Conservation (phyloP, 2,329 filamentous ascomycete genomes). For the Ceratocystis diversiconidia region DNA sequence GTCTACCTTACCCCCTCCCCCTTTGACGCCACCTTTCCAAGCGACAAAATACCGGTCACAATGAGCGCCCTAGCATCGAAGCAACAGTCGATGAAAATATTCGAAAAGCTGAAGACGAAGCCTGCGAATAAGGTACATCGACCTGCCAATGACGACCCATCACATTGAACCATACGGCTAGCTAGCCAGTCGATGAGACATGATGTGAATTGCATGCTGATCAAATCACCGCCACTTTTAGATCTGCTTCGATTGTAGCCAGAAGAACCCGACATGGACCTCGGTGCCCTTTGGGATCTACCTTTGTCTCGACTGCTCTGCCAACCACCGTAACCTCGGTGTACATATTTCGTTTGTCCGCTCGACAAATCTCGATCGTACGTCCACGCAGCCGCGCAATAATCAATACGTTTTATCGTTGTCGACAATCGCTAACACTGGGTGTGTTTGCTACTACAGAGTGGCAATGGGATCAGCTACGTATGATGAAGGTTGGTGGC, state of each 20-base stretch:
- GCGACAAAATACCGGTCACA: neutral
- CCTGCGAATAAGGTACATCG: constrained; percentile 72
- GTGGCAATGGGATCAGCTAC: constrained; percentile 99
- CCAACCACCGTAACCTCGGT: constrained; percentile 91
- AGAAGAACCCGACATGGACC: constrained; percentile 97
- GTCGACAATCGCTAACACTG: neutral
- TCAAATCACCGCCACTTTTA: constrained; percentile 26
- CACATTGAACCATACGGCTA: constrained; percentile 1
- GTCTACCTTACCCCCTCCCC: neutral
- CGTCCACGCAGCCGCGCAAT: constrained; percentile 28
- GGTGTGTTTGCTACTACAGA: constrained; percentile 31
- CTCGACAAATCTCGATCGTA: constrained; percentile 96
- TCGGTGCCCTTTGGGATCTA: constrained; percentile 96
- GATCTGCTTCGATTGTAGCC: constrained; percentile 97
- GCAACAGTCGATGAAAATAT: constrained; percentile 90
- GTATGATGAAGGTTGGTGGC: constrained; percentile 94
- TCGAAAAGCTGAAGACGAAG: constrained; percentile 92
- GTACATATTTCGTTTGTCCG: constrained; percentile 98
- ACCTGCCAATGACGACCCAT: constrained; percentile 19
- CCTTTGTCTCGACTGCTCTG: constrained; percentile 92
- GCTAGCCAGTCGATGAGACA: neutral
- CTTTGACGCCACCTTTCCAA: constrained; percentile 9
- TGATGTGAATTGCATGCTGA: constrained; percentile 14
- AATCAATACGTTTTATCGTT: neutral
- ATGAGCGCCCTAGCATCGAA: constrained; percentile 68